A percentile compares a stretch with the other conserved stretches of the same genome.
These are phyloP conservation scores for Cercospora citrullina DNA, from an alignment of 2,329 filamentous ascomycete genomes.

Conservation along the genomic window DNA sequence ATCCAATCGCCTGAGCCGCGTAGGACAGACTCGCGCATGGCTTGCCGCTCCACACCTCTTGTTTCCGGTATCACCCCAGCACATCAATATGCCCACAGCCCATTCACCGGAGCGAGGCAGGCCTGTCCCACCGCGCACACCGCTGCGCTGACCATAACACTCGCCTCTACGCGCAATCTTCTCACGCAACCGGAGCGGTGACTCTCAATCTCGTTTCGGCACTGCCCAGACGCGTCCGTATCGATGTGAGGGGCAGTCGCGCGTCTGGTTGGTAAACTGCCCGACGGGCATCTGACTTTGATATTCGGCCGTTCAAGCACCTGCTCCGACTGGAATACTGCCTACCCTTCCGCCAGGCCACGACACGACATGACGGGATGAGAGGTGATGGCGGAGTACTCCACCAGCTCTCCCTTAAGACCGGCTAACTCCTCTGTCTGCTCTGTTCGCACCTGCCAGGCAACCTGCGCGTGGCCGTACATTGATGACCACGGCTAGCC, in stretches of 20 bases:
- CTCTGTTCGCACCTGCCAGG: background rate
- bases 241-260: background rate
- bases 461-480: background rate
- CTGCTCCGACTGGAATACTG: background rate
- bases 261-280: background rate
- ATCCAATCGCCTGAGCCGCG: constrained; percentile 11
- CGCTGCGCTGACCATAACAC: background rate
- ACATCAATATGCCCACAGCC: background rate
- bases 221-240: background rate
- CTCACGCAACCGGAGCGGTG: constrained; percentile 1
- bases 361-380: background rate
- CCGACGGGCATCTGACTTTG: background rate
- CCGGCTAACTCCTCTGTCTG: background rate
- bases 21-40: constrained; percentile 12
- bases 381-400: background rate
- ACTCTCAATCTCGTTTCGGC: background rate
- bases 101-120: background rate
- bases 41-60: constrained; percentile 2
- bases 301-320: background rate
- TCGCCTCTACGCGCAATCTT: background rate
- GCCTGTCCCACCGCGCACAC: constrained; percentile 9
- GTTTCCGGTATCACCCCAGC: constrained; percentile 11
- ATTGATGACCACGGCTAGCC: background rate
- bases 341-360: background rate
- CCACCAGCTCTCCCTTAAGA: background rate